phyloP scores from a whole-genome alignment of 495 filamentous ascomycete species.

The Trichoderma asperelloides region DNA sequence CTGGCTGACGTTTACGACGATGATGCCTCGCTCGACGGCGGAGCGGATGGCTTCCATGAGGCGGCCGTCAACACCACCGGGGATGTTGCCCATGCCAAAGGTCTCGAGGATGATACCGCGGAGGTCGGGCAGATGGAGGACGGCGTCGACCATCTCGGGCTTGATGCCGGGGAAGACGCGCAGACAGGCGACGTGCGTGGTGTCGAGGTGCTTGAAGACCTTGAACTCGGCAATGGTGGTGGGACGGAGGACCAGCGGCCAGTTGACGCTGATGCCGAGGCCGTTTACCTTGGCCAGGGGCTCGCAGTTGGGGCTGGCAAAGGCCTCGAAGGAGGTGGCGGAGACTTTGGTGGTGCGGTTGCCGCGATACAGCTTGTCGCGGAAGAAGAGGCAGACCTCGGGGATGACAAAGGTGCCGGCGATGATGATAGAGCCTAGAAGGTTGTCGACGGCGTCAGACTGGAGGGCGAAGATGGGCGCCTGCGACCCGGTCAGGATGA shows the following conservation, averaged over 20 bases:
- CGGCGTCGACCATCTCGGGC: constrained; percentile 88
- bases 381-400: constrained; percentile 94
- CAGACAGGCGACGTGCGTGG: constrained; percentile 82
- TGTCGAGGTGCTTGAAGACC: constrained; percentile 72
- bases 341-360: constrained; percentile 87
- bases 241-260: constrained; percentile 71
- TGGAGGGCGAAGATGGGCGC: constrained; percentile 88
- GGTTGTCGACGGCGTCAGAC: constrained; percentile 92
- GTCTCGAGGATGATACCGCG: constrained; percentile 86
- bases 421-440: constrained; percentile 85
- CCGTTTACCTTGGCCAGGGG: constrained; percentile 75
- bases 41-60: constrained; percentile 71
- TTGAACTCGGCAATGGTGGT: constrained; percentile 63
- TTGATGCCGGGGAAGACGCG: constrained; percentile 94
- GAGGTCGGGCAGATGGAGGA: constrained; percentile 68
- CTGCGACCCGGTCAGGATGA: constrained; percentile 86
- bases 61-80: constrained; percentile 71
- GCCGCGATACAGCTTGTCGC: constrained; percentile 83
- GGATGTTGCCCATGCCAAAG: constrained; percentile 92
- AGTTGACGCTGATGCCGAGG: constrained; percentile 73
- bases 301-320: constrained; percentile 73
- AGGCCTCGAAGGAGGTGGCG: constrained; percentile 77
- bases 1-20: constrained; percentile 91
- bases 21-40: constrained; percentile 71
- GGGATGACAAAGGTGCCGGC: constrained; percentile 95